A percentile compares a stretch with the other conserved stretches of the same genome.
phyloP scores from a whole-genome alignment of 2,329 filamentous ascomycete genomes.

The Fusarium humuli region DNA sequence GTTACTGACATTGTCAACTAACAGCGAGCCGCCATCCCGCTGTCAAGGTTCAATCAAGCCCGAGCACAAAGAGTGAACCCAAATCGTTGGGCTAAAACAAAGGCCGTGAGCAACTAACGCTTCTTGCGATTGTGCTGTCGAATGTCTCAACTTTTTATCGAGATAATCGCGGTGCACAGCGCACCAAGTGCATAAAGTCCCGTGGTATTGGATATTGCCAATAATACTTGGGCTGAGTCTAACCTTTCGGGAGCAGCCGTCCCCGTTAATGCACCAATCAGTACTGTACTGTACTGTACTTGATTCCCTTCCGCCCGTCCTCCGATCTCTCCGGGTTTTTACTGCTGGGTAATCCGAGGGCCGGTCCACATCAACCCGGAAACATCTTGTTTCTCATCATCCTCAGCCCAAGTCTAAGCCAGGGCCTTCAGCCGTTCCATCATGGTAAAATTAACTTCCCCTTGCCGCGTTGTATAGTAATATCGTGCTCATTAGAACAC shows the following conservation, averaged over 20 bases:
- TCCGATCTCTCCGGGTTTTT: slow-evolving; percentile 6
- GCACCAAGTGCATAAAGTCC: slow-evolving; percentile 8
- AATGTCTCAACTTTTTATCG: neutral
- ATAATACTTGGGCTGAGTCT: neutral
- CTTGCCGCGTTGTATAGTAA: neutral
- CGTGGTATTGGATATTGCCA: neutral
- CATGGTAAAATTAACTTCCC: neutral
- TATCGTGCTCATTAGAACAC: slow-evolving; percentile 2
- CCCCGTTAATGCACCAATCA: slow-evolving; percentile 14
- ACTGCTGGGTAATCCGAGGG: slow-evolving; percentile 23
- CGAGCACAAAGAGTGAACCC: slow-evolving; percentile 7
- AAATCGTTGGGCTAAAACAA: slow-evolving; percentile 12
- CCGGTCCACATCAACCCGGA: slow-evolving; percentile 11
- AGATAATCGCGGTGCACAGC: slow-evolving; percentile 12
- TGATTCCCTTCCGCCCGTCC: slow-evolving; percentile 3
- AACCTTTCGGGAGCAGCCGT: slow-evolving; percentile 12
- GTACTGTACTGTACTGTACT: neutral
- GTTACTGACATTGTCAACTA: slow-evolving; percentile 7
- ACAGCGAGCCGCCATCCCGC: slow-evolving; percentile 28
- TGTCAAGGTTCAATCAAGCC: slow-evolving; percentile 19
- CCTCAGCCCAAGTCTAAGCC: slow-evolving; percentile 10
- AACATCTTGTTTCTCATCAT: neutral
- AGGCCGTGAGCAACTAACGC: slow-evolving; percentile 29
- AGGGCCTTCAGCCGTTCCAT: slow-evolving; percentile 25
- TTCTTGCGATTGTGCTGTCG: slow-evolving; percentile 21